Percentiles rank a stretch among this genome's conserved stretches.
Evolutionary conservation across 495 filamentous ascomycete genomes (phyloP).

Genomic region (Penicillium tannophilum): DNA sequence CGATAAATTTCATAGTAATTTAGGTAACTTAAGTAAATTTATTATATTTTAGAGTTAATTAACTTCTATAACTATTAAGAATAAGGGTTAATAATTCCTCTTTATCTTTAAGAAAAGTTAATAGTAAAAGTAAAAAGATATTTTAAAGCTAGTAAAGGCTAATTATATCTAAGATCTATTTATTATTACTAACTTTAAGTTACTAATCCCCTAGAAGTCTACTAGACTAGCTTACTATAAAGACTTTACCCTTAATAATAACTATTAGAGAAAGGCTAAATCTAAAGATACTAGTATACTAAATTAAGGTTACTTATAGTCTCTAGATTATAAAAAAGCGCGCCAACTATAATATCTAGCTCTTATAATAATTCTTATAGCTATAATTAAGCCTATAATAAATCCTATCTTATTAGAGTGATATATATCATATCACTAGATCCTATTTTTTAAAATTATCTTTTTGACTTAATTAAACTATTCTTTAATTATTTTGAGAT

Average conservation of each 20-base stretch:
- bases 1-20: too few relatives aligned
- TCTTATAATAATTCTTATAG: neutral
- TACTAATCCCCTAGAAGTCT: too few relatives aligned
- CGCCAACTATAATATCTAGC: too few relatives aligned
- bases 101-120: neutral
- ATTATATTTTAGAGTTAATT: neutral
- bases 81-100: neutral
- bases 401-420: neutral
- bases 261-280: neutral
- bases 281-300: neutral
- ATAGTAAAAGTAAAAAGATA: too few relatives aligned
- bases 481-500: neutral
- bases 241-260: too few relatives aligned
- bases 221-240: too few relatives aligned
- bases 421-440: neutral
- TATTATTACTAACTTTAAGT: too few relatives aligned
- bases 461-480: too few relatives aligned
- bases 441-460: neutral
- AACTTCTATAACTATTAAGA: neutral
- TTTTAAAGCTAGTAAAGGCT: neutral
- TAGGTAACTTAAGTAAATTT: too few relatives aligned
- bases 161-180: neutral
- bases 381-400: neutral
- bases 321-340: too few relatives aligned
- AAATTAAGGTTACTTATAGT: neutral